Evolutionary conservation across 257 asterid species (phyloP).

Genomic region (Linaria vulgaris): DNA sequence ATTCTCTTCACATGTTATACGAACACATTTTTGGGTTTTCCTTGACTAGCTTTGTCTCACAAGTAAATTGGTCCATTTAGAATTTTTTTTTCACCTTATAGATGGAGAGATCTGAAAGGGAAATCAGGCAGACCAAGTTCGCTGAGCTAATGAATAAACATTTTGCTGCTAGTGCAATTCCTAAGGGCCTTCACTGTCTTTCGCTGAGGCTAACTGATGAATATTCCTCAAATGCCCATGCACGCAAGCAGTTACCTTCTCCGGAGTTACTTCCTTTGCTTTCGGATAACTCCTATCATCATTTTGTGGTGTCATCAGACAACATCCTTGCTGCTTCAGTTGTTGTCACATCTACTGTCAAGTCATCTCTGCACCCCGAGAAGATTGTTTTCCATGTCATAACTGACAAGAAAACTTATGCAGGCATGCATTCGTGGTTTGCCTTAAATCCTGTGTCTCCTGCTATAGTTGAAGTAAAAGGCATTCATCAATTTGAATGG

Average conservation of each 20-base stretch:
- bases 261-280: conserved; percentile 94
- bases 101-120: conserved; percentile 67
- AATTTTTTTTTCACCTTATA: conserved; percentile 24
- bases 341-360: conserved; percentile 79
- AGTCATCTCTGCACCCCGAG: conserved; percentile 65
- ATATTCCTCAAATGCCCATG: conserved; percentile 95
- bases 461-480: conserved; percentile 91
- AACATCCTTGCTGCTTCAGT: conserved; percentile 95
- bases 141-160: conserved; percentile 74
- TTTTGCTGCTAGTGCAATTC: conserved; percentile 67
- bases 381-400: conserved; percentile 94
- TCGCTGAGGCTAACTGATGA: conserved; percentile 89
- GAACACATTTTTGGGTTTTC: conserved; percentile 17
- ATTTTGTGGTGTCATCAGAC: conserved; percentile 85
- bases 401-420: conserved; percentile 98
- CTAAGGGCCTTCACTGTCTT: conserved; percentile 63
- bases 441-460: conserved; percentile 83
- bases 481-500: conserved; percentile 99
- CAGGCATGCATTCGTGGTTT: conserved; percentile 99
- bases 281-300: conserved; percentile 82
- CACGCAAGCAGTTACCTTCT: conserved; percentile 93
- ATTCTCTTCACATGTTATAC: conserved; percentile 7
- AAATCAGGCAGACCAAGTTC: conserved; percentile 62
- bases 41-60: background rate
- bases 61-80: conserved; percentile 3